Conservation (phyloP, 2,329 filamentous ascomycete genomes). For the Fusarium keratoplasticum region DNA sequence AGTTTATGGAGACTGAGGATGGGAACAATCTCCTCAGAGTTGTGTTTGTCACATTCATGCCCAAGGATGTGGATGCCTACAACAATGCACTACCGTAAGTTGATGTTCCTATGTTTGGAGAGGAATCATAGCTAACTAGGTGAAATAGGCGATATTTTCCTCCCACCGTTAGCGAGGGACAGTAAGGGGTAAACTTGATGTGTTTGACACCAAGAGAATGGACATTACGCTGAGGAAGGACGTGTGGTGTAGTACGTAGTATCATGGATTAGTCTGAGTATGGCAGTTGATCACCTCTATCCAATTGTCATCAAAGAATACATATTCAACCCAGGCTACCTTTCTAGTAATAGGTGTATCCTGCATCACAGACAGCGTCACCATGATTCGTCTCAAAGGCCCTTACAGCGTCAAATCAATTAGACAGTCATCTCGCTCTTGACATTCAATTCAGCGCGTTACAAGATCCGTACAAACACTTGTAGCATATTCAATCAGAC, state of each 20-base stretch:
- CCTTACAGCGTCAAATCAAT: background rate
- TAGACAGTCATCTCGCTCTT: background rate
- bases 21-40: conserved; percentile 73
- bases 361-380: background rate
- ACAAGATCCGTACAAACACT: conserved; percentile 5
- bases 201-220: background rate
- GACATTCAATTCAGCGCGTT: background rate
- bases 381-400: background rate
- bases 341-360: background rate
- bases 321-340: background rate
- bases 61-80: conserved; percentile 83
- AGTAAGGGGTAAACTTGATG: background rate
- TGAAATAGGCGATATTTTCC: conserved; percentile 43
- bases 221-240: background rate
- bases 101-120: background rate
- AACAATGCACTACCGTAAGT: conserved; percentile 75
- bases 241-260: background rate
- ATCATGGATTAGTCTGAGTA: background rate
- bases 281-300: background rate
- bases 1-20: conserved; percentile 62
- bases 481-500: background rate
- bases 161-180: background rate
- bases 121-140: background rate
- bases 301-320: background rate
- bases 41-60: conserved; percentile 86